Evolutionary conservation across 169 alveolate genomes (phyloP).

Genomic region (Cryptosporidium xiaoi): DNA sequence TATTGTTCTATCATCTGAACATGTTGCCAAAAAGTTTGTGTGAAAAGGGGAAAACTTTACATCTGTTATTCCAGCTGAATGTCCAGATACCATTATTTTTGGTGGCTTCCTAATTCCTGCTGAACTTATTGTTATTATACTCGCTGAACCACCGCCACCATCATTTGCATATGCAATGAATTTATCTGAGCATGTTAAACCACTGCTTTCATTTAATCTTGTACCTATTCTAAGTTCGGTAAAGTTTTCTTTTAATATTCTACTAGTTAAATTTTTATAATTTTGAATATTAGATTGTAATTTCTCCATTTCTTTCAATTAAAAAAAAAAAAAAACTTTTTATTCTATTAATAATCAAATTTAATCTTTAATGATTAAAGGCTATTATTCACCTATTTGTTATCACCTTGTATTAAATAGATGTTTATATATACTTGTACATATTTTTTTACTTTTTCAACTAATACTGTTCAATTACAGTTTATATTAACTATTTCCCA

Average conservation of each 20-base stretch:
- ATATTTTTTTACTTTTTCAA: too few species aligned
- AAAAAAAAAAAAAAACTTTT: too few species aligned
- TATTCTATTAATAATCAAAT: too few species aligned
- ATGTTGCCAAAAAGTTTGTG: constrained; percentile 51
- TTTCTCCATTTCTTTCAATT: background rate
- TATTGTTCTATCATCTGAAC: constrained; percentile 61
- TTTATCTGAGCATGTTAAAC: constrained; percentile 56
- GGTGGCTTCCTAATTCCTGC: constrained; percentile 68
- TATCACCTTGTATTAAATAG: too few species aligned
- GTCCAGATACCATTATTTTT: constrained; percentile 63
- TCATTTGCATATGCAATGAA: constrained; percentile 72
- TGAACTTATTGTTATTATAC: constrained; percentile 54
- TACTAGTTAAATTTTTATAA: constrained; percentile 32
- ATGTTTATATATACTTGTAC: too few species aligned
- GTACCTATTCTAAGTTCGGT: constrained; percentile 65
- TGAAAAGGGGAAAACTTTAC: constrained; percentile 60
- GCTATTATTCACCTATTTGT: too few species aligned
- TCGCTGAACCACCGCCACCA: constrained; percentile 75
- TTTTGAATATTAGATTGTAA: constrained; percentile 17
- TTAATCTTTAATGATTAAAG: too few species aligned
- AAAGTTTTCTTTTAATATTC: constrained; percentile 22
- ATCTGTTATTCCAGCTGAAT: constrained; percentile 69
- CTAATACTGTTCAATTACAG: too few species aligned
- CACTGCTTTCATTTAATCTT: constrained; percentile 50
- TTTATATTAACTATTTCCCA: too few species aligned